phyloP scores from a whole-genome alignment of 2,329 filamentous ascomycete species.

The Phymatotrichopsis omnivora region DNA sequence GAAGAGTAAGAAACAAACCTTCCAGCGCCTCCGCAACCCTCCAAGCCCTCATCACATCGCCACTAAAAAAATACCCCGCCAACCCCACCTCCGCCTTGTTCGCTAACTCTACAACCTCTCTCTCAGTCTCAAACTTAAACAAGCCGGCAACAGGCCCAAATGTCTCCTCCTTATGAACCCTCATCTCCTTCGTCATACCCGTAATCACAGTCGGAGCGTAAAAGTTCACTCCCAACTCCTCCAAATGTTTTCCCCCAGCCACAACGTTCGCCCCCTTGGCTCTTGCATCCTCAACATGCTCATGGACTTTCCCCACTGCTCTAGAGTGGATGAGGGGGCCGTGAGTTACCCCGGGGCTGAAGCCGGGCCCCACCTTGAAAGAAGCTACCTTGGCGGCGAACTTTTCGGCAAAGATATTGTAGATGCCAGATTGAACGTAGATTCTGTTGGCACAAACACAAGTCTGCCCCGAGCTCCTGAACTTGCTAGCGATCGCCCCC shows the following conservation, averaged over 20 bases:
- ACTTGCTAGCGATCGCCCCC: slow-evolving; percentile 78
- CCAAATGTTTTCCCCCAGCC: slow-evolving; percentile 54
- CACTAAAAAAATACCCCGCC: slow-evolving; percentile 86
- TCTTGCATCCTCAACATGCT: slow-evolving; percentile 69
- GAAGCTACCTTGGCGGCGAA: slow-evolving; percentile 61
- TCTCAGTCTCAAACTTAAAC: slow-evolving; percentile 80
- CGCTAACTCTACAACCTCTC: slow-evolving; percentile 74
- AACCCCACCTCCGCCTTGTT: slow-evolving; percentile 77
- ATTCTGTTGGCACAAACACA: slow-evolving; percentile 85
- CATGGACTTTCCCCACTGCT: slow-evolving; percentile 66
- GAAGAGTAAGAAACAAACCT: slow-evolving; percentile 29
- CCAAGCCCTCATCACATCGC: slow-evolving; percentile 49
- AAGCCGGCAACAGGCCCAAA: slow-evolving; percentile 89
- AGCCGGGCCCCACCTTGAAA: slow-evolving; percentile 69
- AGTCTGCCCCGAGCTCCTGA: slow-evolving; percentile 89
- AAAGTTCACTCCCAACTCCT: slow-evolving; percentile 72
- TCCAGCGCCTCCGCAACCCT: slow-evolving; percentile 61
- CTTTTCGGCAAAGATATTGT: slow-evolving; percentile 60
- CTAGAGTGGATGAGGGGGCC: slow-evolving; percentile 78
- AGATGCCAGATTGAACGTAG: slow-evolving; percentile 67
- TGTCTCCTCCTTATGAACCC: slow-evolving; percentile 76
- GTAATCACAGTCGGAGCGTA: slow-evolving; percentile 83
- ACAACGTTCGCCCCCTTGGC: slow-evolving; percentile 66
- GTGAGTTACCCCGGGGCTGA: slow-evolving; percentile 60
- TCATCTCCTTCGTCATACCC: slow-evolving; percentile 78